Evolutionary conservation across 139 green algal species (phyloP), one percentile per base, ranked within the genome.

Genomic region (Chlorella sp.): DNA sequence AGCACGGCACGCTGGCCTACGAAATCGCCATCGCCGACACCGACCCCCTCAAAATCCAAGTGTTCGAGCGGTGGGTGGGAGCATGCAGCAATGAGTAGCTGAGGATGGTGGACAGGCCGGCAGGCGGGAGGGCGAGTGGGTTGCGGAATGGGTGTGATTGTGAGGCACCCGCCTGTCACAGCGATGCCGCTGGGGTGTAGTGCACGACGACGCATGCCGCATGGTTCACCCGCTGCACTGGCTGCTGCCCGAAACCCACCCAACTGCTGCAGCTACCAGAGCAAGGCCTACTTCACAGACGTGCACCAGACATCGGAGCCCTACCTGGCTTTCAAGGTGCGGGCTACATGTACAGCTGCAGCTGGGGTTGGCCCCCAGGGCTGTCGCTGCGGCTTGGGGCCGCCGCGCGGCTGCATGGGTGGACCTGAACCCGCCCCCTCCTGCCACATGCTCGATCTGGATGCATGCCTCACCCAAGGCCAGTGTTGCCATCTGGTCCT

Each of bases 1-100:
- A 89, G 56, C 47, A 34, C 0, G 63, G 47, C 16, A 89, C 85
- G 25, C 76, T 89, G 34, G 44, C 30, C 26, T 89, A 83, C 67
- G 85, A 89, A 65, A 60, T 60, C 13, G 36, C 34, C 18, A 71
- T 89, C 21, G 85, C 85, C 30, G 85, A 89, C 60, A 82, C 38
- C 28, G 68, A 89, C 28, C 78, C 78, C 6, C 41, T 85, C 3
- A 85, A 83, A 28, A 38, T 85, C 28, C 16, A 86, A 36, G 75
- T 89, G 32, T 84, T 79, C 47, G 85, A 88, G 63, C 72, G 85
- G 80, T 85, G 34, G 70, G 80, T 30, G 26, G 32, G 36, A 21
- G 32, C 12, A 9, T 51, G 44, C 7, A 51, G 6, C 7, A 51
- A 18, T 36, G 16, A 20, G 26, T 18, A 18, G 63, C 23, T 69